These are phyloP conservation scores for Colletotrichum siamense DNA, from an alignment of 2,329 filamentous ascomycete species.

Conservation along the genomic window DNA sequence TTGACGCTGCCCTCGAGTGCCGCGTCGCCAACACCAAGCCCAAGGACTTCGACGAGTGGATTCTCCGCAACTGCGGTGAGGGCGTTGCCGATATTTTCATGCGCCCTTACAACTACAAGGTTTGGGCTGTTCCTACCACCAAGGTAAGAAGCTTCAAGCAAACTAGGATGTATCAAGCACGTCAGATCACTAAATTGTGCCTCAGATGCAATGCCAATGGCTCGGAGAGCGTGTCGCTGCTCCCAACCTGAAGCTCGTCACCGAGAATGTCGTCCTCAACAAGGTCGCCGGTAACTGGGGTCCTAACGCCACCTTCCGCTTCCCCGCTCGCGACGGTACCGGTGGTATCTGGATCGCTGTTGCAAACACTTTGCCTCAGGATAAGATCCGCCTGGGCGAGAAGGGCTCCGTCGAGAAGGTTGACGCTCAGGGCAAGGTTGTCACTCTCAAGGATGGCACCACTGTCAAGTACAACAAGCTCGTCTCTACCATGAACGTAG, in stretches of 20 bases:
- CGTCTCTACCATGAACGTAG: conserved; percentile 94
- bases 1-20: conserved; percentile 88
- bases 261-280: conserved; percentile 92
- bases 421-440: conserved; percentile 83
- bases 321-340: conserved; percentile 93
- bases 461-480: conserved; percentile 92
- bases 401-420: conserved; percentile 85
- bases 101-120: conserved; percentile 99
- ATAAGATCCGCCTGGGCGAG: conserved; percentile 91
- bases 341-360: conserved; percentile 99
- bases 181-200: neutral
- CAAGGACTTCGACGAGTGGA: conserved; percentile 98
- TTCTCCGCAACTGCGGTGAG: conserved; percentile 86
- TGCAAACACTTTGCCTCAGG: conserved; percentile 87
- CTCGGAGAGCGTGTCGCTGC: conserved; percentile 98
- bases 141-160: conserved; percentile 66
- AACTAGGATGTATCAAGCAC: neutral
- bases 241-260: conserved; percentile 92
- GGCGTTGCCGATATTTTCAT: conserved; percentile 97
- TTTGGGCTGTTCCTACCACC: conserved; percentile 97
- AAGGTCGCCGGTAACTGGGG: conserved; percentile 98
- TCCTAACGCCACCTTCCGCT: conserved; percentile 97
- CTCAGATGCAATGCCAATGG: conserved; percentile 98
- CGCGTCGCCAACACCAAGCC: conserved; percentile 91
- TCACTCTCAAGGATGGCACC: conserved; percentile 82